phyloP scores from a whole-genome alignment of 768 basidiomycete genomes.

The Termitomyces sp. region DNA sequence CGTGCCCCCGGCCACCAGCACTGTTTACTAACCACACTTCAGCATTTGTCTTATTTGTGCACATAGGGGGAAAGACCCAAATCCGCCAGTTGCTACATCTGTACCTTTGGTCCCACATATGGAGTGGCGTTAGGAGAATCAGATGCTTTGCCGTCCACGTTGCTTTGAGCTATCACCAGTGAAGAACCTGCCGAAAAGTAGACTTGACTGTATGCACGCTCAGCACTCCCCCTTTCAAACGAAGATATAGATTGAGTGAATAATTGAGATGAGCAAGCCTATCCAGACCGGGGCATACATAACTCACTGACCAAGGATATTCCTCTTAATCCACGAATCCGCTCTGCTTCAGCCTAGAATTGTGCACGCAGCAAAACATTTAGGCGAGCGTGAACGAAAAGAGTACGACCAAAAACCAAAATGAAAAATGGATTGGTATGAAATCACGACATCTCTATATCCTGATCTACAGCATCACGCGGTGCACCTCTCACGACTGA shows the following conservation, averaged over 20 bases:
- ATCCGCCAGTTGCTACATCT: neutral
- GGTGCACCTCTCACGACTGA: slow-evolving; percentile 85
- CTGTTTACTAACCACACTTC: neutral
- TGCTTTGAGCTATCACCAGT: neutral
- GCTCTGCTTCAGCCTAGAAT: neutral
- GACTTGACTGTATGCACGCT: neutral
- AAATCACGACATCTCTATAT: slow-evolving; percentile 55
- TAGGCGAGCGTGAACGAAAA: neutral
- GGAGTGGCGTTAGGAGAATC: slow-evolving; percentile 6
- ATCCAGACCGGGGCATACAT: too few relatives aligned
- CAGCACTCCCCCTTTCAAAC: neutral
- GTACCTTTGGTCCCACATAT: neutral
- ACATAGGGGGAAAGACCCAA: neutral
- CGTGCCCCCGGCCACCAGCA: neutral
- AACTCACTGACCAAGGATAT: neutral
- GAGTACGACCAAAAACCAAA: neutral
- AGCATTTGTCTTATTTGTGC: neutral
- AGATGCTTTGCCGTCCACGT: neutral
- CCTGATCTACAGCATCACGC: slow-evolving; percentile 55
- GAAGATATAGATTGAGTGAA: neutral
- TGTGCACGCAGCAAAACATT: neutral
- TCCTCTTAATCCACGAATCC: neutral
- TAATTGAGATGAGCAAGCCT: neutral
- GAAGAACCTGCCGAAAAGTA: neutral
- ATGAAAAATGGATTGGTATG: neutral